A percentile compares a stretch with the other conserved stretches of the same genome.
Conservation (phyloP, 1,284 basidiomycete genomes). For the Fomitiporia mediterranea region DNA sequence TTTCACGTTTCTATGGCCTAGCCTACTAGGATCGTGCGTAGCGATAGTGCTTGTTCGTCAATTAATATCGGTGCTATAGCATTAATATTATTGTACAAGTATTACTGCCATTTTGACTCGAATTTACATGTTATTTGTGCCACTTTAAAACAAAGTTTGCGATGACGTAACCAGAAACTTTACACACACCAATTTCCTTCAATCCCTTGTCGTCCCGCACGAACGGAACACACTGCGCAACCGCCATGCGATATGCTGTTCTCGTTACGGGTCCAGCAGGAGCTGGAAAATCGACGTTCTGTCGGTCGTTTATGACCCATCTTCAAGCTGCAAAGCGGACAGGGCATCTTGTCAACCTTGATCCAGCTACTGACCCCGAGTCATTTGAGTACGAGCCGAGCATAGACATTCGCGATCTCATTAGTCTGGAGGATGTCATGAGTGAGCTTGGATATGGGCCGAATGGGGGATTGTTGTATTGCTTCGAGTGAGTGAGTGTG, state of each 20-base stretch:
- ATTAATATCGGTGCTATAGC: too few relatives aligned
- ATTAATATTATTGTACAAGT: too few relatives aligned
- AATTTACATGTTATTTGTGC: too few relatives aligned
- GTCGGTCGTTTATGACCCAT: conserved; percentile 86
- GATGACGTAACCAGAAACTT: too few relatives aligned
- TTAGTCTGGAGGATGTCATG: conserved; percentile 96
- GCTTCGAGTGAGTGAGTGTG: conserved; percentile 92
- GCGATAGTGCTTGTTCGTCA: too few relatives aligned
- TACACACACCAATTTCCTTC: background rate
- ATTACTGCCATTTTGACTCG: too few relatives aligned
- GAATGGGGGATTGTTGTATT: conserved; percentile 96
- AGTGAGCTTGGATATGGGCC: conserved; percentile 92
- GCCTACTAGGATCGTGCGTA: too few relatives aligned
- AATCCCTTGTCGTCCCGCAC: background rate
- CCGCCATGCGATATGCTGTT: conserved; percentile 83
- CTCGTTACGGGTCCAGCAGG: conserved; percentile 91
- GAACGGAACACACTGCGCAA: background rate
- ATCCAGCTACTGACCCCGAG: conserved; percentile 85
- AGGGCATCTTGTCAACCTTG: conserved; percentile 94
- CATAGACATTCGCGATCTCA: conserved; percentile 93
- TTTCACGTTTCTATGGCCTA: too few relatives aligned
- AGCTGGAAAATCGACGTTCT: conserved; percentile 97
- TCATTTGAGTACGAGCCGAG: conserved; percentile 91
- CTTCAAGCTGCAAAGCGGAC: conserved; percentile 79
- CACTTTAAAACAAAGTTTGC: too few relatives aligned